Conservation (phyloP, 192 early-diverging fungal genomes). For the Radiomyces spectabilis region DNA sequence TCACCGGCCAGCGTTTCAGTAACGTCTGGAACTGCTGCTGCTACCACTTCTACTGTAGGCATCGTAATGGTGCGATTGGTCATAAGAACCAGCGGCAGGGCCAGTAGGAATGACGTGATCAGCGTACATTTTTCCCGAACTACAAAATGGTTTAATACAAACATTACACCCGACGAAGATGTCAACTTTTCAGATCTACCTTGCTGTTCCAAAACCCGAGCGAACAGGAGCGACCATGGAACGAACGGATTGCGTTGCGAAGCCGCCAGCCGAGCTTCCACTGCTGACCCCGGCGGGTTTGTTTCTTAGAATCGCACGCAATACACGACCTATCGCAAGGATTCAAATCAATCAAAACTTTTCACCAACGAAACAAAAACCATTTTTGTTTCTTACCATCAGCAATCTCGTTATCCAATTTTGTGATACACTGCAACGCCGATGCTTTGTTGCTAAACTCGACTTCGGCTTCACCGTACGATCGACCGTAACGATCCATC, state of each 20-base stretch:
- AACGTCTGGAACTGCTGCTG: too few species aligned
- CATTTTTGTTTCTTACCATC: slow-evolving; percentile 32
- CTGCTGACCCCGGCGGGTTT: background rate
- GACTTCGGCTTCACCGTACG: slow-evolving; percentile 39
- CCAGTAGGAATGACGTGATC: too few species aligned
- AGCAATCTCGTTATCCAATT: slow-evolving; percentile 37
- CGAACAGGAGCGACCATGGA: slow-evolving; percentile 2
- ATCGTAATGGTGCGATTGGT: too few species aligned
- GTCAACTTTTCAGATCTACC: background rate
- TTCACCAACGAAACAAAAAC: too few species aligned
- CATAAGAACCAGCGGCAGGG: too few species aligned
- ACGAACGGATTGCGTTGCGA: slow-evolving; percentile 3
- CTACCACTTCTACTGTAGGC: too few species aligned
- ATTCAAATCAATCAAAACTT: too few species aligned
- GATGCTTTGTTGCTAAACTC: slow-evolving; percentile 35
- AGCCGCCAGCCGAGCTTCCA: too few species aligned
- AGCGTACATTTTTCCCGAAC: slow-evolving; percentile 25
- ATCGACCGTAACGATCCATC: slow-evolving; percentile 25
- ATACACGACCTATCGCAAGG: slow-evolving; percentile 19
- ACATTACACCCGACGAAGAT: background rate
- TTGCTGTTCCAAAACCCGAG: background rate
- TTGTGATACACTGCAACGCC: slow-evolving; percentile 34
- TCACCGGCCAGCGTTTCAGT: too few species aligned
- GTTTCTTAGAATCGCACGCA: slow-evolving; percentile 26
- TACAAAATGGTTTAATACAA: background rate